Percentiles rank a stretch among this genome's conserved stretches.
These are phyloP conservation scores for Carallia brachiata DNA, from an alignment of 345 rosid species.

Conservation along the genomic window DNA sequence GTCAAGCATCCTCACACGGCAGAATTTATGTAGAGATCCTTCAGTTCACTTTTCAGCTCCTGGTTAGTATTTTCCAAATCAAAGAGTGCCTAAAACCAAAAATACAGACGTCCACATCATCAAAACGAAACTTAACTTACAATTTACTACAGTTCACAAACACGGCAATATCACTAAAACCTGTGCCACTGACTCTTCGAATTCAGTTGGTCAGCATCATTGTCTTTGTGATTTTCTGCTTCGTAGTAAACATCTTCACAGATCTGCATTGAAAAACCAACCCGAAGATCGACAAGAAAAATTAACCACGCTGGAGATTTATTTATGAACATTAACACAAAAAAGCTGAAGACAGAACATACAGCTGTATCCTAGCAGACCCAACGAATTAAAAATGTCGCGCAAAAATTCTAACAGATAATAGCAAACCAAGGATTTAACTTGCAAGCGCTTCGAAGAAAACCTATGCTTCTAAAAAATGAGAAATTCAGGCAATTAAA, in stretches of 20 bases:
- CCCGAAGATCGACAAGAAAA: no score
- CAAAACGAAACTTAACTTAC: not conserved
- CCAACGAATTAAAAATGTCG: no score
- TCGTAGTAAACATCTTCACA: constrained; percentile 63
- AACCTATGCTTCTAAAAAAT: no score
- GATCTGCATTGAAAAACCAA: not conserved
- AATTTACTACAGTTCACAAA: not conserved
- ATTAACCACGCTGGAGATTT: no score
- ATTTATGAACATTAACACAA: no score
- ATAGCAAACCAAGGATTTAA: no score
- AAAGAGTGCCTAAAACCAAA: constrained; percentile 53
- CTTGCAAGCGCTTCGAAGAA: no score
- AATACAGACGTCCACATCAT: not conserved
- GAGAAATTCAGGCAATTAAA: no score
- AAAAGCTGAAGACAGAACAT: no score
- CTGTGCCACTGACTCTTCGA: constrained; percentile 87
- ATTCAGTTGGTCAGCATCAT: constrained; percentile 71
- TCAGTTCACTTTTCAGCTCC: constrained; percentile 81
- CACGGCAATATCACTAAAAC: constrained; percentile 21
- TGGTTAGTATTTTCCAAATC: constrained; percentile 78
- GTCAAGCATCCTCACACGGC: constrained; percentile 52
- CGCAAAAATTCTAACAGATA: no score
- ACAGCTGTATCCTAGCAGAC: no score
- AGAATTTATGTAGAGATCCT: constrained; percentile 75
- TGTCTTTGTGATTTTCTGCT: constrained; percentile 80